Conservation (phyloP, 257 asterid genomes). For the Plantago ovata region DNA sequence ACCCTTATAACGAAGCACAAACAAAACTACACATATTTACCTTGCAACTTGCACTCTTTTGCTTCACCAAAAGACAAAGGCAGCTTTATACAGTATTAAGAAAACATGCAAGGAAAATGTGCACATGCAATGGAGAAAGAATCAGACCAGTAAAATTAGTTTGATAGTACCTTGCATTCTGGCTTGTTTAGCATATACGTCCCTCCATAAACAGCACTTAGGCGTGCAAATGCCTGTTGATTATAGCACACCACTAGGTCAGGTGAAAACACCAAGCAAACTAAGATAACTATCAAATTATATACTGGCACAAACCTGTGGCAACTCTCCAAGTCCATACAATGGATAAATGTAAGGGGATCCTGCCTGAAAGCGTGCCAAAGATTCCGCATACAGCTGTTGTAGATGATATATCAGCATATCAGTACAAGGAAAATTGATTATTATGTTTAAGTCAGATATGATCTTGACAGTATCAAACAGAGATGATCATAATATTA, state of each 20-base stretch:
- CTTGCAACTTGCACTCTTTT: not conserved
- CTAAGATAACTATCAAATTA: slow-evolving; percentile 11
- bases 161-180: slow-evolving; percentile 66
- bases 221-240: slow-evolving; percentile 92
- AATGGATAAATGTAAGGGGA: slow-evolving; percentile 96
- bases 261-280: not conserved
- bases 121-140: not conserved
- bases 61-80: not conserved
- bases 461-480: not conserved
- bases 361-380: slow-evolving; percentile 95
- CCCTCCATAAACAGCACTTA: slow-evolving; percentile 99
- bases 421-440: not conserved
- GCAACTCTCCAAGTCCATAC: slow-evolving; percentile 97
- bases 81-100: not conserved
- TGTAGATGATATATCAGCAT: slow-evolving; percentile 22
- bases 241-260: not conserved
- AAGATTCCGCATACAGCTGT: slow-evolving; percentile 94
- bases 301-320: slow-evolving; percentile 63
- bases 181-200: slow-evolving; percentile 99
- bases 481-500: too few relatives aligned
- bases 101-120: not conserved
- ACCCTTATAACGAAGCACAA: too few relatives aligned
- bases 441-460: not conserved
- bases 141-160: not conserved
- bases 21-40: too few relatives aligned